Evolutionary conservation across 257 asterid genomes (phyloP).

Genomic region (Hygrophila difformis): DNA sequence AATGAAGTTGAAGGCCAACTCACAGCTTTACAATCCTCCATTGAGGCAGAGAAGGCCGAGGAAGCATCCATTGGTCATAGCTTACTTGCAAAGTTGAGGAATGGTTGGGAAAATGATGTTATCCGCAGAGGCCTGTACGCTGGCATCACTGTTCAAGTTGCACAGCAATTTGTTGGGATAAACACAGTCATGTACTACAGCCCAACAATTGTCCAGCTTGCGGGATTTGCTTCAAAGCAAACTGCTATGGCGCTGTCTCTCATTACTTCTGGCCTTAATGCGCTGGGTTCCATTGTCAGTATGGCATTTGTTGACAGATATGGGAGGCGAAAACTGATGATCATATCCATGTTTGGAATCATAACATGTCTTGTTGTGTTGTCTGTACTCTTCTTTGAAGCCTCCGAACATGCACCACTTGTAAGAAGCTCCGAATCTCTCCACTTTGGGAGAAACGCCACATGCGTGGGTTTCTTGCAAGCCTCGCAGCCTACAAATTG

Average conservation of each 20-base stretch:
- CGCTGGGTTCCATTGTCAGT: conserved; percentile 48
- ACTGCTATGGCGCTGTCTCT: conserved; percentile 69
- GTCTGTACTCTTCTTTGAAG: conserved; percentile 34
- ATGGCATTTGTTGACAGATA: conserved; percentile 54
- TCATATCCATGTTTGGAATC: conserved; percentile 51
- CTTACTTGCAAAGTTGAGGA: conserved; percentile 22
- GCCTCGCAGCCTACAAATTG: conserved; percentile 26
- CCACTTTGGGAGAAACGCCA: conserved; percentile 45
- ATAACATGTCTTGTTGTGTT: conserved; percentile 37
- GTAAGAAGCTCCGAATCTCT: conserved; percentile 33
- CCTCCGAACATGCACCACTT: conserved; percentile 39
- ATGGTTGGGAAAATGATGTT: conserved; percentile 34
- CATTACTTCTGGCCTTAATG: conserved; percentile 59
- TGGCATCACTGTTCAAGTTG: conserved; percentile 39
- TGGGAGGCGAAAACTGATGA: conserved; percentile 61
- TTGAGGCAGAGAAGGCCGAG: conserved; percentile 45
- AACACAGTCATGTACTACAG: conserved; percentile 84
- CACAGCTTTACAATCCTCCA: conserved; percentile 39
- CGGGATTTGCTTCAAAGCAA: conserved; percentile 67
- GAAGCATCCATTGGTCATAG: conserved; percentile 21
- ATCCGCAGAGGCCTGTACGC: conserved; percentile 66
- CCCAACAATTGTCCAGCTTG: conserved; percentile 65
- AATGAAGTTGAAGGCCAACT: conserved; percentile 53
- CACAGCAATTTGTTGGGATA: conserved; percentile 64
- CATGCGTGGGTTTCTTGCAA: conserved; percentile 33